Percentiles rank a stretch among this genome's conserved stretches.
Evolutionary conservation across 1,284 basidiomycete genomes (phyloP).

Genomic region (Austroboletus rostrupii): DNA sequence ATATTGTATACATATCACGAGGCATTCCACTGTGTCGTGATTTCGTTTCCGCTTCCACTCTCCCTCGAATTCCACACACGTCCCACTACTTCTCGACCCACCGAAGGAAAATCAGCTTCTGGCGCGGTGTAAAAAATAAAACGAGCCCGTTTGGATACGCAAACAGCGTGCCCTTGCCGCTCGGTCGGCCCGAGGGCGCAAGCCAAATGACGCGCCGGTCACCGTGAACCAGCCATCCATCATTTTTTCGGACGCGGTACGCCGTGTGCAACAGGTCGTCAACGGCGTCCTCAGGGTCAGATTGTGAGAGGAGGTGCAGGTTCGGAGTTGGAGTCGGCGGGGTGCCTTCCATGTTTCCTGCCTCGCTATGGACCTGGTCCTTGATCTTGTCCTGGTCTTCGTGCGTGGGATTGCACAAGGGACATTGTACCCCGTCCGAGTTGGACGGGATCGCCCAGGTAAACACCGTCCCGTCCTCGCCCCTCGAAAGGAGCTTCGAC

Average conservation of each 20-base stretch:
- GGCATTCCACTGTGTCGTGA: too few species aligned
- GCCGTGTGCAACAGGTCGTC: slow-evolving; percentile 8
- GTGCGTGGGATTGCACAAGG: background rate
- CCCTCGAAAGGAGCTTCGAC: slow-evolving; percentile 8
- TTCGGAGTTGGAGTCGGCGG: background rate
- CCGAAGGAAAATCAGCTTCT: background rate
- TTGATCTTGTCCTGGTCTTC: background rate
- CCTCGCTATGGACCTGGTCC: background rate
- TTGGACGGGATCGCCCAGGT: slow-evolving; percentile 8
- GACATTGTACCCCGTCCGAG: slow-evolving; percentile 5
- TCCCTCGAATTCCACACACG: too few species aligned
- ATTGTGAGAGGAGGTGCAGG: slow-evolving; percentile 8
- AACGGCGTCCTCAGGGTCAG: slow-evolving; percentile 10
- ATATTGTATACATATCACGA: too few species aligned
- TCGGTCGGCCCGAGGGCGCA: slow-evolving; percentile 4
- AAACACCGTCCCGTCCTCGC: slow-evolving; percentile 9
- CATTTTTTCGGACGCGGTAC: slow-evolving; percentile 20
- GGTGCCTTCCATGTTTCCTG: background rate
- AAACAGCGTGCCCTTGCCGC: slow-evolving; percentile 10
- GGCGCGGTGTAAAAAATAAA: background rate
- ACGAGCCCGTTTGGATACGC: slow-evolving; percentile 10
- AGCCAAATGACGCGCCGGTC: slow-evolving; percentile 18
- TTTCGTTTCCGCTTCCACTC: too few species aligned
- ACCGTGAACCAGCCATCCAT: slow-evolving; percentile 21
- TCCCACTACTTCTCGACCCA: background rate